Conservation (phyloP, 2,329 filamentous ascomycete genomes). For the Hirsutella minnesotensis region DNA sequence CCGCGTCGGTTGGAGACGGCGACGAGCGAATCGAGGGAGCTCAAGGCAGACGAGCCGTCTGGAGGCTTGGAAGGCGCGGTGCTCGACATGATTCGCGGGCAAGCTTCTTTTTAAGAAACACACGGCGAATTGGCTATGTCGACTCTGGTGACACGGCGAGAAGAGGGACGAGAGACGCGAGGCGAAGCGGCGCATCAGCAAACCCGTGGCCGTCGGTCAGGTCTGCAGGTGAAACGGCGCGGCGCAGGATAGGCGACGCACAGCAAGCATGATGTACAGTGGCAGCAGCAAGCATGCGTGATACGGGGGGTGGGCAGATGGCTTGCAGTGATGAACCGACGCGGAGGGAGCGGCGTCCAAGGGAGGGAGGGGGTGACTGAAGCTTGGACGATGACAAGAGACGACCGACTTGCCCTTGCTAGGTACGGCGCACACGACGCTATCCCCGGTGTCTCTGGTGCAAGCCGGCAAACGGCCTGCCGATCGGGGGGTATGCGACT, state of each 20-base stretch:
- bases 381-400: too few species aligned
- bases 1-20: constrained; percentile 23
- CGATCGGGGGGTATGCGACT: too few species aligned
- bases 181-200: not conserved
- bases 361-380: too few species aligned
- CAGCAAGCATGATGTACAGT: constrained; percentile 4
- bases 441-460: too few species aligned
- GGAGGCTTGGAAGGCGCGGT: constrained; percentile 17
- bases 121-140: not conserved
- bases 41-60: constrained; percentile 15
- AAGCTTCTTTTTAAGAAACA: not conserved
- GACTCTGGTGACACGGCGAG: constrained; percentile 5
- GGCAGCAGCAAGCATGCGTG: not conserved
- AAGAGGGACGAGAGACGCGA: not conserved
- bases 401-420: too few species aligned
- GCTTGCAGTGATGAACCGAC: not conserved
- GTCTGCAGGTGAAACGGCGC: constrained; percentile 1
- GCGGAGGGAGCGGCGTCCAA: too few species aligned
- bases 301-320: not conserved
- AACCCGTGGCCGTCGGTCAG: constrained; percentile 1
- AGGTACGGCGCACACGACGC: too few species aligned
- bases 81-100: constrained; percentile 15
- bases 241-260: constrained; percentile 1
- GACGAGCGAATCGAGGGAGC: constrained; percentile 16
- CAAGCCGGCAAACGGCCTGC: too few species aligned